Conservation (phyloP, 2,329 filamentous ascomycete species). For the Neonectria faginata region DNA sequence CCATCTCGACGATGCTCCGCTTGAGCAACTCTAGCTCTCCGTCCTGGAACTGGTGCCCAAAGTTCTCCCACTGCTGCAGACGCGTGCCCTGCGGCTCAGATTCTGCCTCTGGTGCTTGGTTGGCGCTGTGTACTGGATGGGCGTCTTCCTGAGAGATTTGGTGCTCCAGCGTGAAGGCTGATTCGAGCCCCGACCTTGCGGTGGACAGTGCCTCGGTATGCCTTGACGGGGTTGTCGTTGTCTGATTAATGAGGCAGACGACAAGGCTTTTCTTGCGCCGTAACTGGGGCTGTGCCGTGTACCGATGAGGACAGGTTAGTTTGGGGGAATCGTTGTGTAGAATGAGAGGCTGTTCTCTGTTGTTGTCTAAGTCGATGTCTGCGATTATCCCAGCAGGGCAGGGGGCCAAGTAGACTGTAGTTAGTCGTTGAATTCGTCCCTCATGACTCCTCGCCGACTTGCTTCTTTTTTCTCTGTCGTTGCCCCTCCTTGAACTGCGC, state of each 20-base stretch:
- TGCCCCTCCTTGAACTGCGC: slow-evolving; percentile 25
- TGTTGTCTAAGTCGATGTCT: neutral
- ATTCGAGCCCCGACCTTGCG: neutral
- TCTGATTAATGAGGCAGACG: slow-evolving; percentile 18
- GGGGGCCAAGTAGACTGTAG: slow-evolving; percentile 4
- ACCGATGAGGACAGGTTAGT: neutral
- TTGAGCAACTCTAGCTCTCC: slow-evolving; percentile 45
- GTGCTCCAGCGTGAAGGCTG: slow-evolving; percentile 12
- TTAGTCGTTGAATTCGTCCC: neutral
- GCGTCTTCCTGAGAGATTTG: slow-evolving; percentile 11
- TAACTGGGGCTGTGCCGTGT: neutral
- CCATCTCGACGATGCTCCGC: slow-evolving; percentile 53
- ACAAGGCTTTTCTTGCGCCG: slow-evolving; percentile 16
- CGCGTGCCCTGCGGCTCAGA: slow-evolving; percentile 28
- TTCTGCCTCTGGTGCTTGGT: neutral
- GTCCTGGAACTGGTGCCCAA: slow-evolving; percentile 38
- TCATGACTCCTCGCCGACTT: slow-evolving; percentile 23
- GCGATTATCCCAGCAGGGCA: neutral
- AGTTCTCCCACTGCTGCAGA: slow-evolving; percentile 41
- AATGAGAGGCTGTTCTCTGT: neutral
- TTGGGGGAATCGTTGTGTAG: neutral
- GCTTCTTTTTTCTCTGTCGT: slow-evolving; percentile 15
- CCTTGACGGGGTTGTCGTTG: slow-evolving; percentile 9
- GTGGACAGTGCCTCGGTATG: neutral
- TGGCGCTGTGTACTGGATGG: slow-evolving; percentile 4